Base-by-base conservation (phyloP, 352 stramenopile genomes). In the Thalassiosira hispida region DNA sequence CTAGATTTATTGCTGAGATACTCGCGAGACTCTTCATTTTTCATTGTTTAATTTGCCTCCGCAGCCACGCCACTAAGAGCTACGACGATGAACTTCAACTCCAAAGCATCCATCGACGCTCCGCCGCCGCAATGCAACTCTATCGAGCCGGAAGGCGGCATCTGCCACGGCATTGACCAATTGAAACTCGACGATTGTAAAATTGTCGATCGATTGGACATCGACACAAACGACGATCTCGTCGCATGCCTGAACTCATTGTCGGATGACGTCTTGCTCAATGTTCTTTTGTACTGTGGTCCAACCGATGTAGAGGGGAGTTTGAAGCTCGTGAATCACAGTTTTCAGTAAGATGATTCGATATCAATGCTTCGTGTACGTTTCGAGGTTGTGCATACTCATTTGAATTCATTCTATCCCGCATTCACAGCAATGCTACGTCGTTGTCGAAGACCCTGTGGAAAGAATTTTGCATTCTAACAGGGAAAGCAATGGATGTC, bases 401-500 rank as follows among this genome's bases (percentile, higher is more conserved):
- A n/a, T n/a, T n/a, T n/a, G n/a, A n/a, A n/a, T n/a, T n/a, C n/a
- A n/a, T n/a, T n/a, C n/a, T n/a, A n/a, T n/a, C n/a, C 5, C n/a
- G 4, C 25, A 20, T 60, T 25, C 16, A 20, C 27, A 79, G 71
- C 59, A 49, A 60, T 46, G 40, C 51, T 33, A 68, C 64, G 16
- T 81, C 73, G 18, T 46, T 62, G 5, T 81, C 73, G 22, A 14
- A 44, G 5, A 27, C 33, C 9, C 49, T 81, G 6, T 81, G 73
- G 73, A 81, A 64, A 70, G 55, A 56, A 22, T 81, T 81, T 14
- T 81, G 73, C 40, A 49, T 56, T n/a, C 63, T 81, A 1, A 81
- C 73, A 14, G 73, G 73, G 0, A 81, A 81, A 23, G 20, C 47
- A 16, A 27, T 76, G 6, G 35, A 61, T 14, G 63, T 38, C 31